A percentile compares a stretch with the other conserved stretches of the same genome.
Conservation (phyloP, 306 rosid species). For the Casuarina equisetifolia region DNA sequence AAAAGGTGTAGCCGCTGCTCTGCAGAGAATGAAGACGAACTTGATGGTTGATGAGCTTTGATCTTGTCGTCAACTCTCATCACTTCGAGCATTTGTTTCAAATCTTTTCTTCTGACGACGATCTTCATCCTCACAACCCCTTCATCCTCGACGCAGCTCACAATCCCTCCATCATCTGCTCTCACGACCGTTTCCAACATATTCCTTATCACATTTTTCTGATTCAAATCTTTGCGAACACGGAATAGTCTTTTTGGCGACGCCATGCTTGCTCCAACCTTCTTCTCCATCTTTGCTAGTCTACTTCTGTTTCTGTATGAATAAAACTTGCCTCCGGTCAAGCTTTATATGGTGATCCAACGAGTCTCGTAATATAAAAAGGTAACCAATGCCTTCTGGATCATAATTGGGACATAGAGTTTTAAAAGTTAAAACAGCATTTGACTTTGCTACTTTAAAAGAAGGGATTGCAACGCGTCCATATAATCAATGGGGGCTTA, state of each 20-base stretch:
- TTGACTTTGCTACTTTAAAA: not conserved
- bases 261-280: constrained; percentile 18
- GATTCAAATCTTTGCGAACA: constrained; percentile 26
- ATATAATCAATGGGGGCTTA: not conserved
- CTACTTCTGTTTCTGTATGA: not conserved
- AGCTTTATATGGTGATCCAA: not conserved
- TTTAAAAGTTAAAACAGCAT: not conserved
- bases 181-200: constrained; percentile 28
- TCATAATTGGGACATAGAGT: not conserved
- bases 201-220: constrained; percentile 16
- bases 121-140: constrained; percentile 64
- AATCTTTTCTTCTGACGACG: constrained; percentile 43
- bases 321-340: not conserved
- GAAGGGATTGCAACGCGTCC: too few species aligned
- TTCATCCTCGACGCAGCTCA: constrained; percentile 35
- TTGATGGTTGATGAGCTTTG: not conserved
- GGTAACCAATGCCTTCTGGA: not conserved
- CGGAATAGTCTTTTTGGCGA: constrained; percentile 31
- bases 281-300: constrained; percentile 33
- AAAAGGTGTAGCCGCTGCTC: constrained; percentile 31
- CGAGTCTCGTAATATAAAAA: not conserved
- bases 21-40: not conserved
- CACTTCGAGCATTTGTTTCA: constrained; percentile 42
- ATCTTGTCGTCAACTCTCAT: constrained; percentile 6
- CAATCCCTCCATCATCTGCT: constrained; percentile 24